These are phyloP conservation scores for Penicillium expansum DNA, from an alignment of 2,329 filamentous ascomycete genomes.

Conservation along the genomic window DNA sequence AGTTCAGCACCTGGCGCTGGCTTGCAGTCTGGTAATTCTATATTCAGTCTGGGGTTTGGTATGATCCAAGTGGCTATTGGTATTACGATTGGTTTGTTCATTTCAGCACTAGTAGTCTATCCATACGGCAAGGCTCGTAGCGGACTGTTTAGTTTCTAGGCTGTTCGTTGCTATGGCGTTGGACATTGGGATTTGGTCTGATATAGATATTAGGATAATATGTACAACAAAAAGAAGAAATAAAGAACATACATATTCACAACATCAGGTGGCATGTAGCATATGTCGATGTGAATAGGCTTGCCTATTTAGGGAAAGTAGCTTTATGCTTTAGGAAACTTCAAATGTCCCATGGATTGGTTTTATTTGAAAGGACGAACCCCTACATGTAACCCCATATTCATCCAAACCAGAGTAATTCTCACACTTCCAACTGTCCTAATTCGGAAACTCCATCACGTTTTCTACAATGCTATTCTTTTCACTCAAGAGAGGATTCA, in stretches of 20 bases:
- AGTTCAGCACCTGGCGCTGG: constrained; percentile 20
- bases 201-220: not conserved
- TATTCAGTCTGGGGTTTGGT: constrained; percentile 38
- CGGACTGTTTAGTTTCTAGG: constrained; percentile 40
- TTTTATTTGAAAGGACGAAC: too few species aligned
- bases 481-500: not conserved
- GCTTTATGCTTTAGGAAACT: not conserved
- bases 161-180: not conserved
- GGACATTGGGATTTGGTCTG: not conserved
- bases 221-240: not conserved
- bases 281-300: not conserved
- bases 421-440: not conserved
- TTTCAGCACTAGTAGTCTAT: constrained; percentile 43
- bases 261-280: not conserved
- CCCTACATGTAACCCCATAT: too few species aligned
- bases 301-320: not conserved
- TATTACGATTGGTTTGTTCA: constrained; percentile 43
- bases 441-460: not conserved
- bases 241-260: not conserved
- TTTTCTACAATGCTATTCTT: not conserved
- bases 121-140: constrained; percentile 43
- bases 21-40: constrained; percentile 14
- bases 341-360: not conserved
- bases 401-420: not conserved
- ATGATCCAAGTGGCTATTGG: constrained; percentile 45